Evolutionary conservation across 352 stramenopile species (phyloP), one percentile per base, ranked within the genome.

Genomic region (Thalassiosira mediterranea): DNA sequence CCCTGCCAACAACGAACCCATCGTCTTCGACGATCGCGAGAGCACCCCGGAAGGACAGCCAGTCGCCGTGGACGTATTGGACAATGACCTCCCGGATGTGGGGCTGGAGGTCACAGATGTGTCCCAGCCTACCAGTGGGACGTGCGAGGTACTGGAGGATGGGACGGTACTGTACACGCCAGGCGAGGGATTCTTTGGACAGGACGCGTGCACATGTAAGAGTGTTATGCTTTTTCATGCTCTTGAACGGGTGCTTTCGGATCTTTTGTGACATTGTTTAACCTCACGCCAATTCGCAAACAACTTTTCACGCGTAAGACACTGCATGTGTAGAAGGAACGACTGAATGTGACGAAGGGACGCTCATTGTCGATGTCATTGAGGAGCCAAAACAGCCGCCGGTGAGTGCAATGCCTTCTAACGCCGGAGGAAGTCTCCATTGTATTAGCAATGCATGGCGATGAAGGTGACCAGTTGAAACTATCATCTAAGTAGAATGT

Each of bases 1-100:
- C 23, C 53, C 58, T 2, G 47, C 4, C 2, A 59, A 46, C n/a
- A 46, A 71, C 23, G 11, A 44, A 11, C 59, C 59, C 2, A 47
- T 59, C n/a, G 59, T 52, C 13, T 58, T 69, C 5, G 59, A 69
- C 46, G 59, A 69, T 58, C 1, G 26, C 11, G 59, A 58, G 25
- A 29, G 21, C 15, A 69, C 59, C 1, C n/a, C 40, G 15, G 42
- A 58, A 13, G 69, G 54, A 23, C 10, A 40, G 7, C 58, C 60
- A n/a, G 8, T 67, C 4, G 28, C 23, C 10, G 21, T 78, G 7
- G 46, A 78, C 48, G 69, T 78, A 1, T 32, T 67, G 29, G 44
- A 49, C 15, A 78, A 78, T 54, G 59, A 78, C 25, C 25, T 62
- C 11, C 37, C 34, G 1, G 44, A 48, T n/a, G 38, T 23, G 3